A percentile compares a stretch with the other conserved stretches of the same genome.
These are phyloP conservation scores for Raphanus raphanistrum DNA, from an alignment of 345 rosid species.

Conservation along the genomic window DNA sequence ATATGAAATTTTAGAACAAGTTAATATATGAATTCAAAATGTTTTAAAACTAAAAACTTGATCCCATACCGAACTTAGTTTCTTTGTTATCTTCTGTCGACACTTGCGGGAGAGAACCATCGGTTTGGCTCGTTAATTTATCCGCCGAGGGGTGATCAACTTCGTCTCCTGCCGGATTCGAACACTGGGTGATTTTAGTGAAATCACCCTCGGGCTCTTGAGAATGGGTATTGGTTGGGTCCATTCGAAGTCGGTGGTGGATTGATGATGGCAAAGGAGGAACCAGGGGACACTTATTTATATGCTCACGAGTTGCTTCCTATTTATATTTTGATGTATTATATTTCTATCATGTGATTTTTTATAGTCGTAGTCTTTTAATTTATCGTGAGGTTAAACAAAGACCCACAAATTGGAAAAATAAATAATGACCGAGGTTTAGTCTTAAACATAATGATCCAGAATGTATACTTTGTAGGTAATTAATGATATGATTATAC, in stretches of 20 bases:
- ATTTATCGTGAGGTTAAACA: background rate
- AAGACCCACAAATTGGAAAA: background rate
- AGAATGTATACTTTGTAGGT: background rate
- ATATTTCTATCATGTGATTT: background rate
- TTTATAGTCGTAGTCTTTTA: background rate
- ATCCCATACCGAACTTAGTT: background rate
- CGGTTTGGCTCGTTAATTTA: background rate
- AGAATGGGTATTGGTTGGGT: background rate
- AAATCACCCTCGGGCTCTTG: background rate
- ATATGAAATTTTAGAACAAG: too few relatives aligned
- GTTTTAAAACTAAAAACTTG: background rate
- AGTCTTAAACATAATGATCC: background rate
- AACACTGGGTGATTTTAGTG: background rate
- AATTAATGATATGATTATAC: background rate
- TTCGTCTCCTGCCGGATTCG: background rate
- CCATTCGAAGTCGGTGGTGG: background rate
- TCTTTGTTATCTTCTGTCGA: background rate
- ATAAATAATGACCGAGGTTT: background rate
- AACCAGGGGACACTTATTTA: constrained; percentile 2
- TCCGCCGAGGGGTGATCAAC: background rate
- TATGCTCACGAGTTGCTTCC: background rate
- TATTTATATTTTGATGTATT: background rate
- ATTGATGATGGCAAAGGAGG: constrained; percentile 9
- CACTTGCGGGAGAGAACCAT: background rate
- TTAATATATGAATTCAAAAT: background rate